Evolutionary conservation across 2,329 filamentous ascomycete species (phyloP), one percentile per base, ranked within the genome.

Genomic region (Didymosphaeria variabile): DNA sequence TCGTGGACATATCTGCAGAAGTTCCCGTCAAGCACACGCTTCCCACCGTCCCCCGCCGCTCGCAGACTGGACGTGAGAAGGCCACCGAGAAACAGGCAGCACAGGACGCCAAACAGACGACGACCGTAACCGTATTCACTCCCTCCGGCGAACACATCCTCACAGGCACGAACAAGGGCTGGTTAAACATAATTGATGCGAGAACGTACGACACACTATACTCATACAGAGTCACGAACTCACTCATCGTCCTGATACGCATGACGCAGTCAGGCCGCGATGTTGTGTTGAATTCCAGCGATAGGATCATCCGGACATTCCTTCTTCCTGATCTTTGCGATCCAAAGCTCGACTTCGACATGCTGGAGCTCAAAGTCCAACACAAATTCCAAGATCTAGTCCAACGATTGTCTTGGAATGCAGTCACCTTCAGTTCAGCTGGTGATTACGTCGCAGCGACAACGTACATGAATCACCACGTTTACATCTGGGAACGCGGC

Each of bases 371-470:
- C 44, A 92, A 95, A 44, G 88, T 97, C 13, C 94, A 99, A 79
- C 95, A 99, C 81, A 98, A 97, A 75, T 99, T 98, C 72, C 94
- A 98, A 78, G 96, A 99, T 75, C 91, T 98, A 4, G 95, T 99
- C 54, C 98, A 99, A 75, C 89, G 91, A 47, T 82, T 98, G 13
- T 93, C 91, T 7, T 99, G 95, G 95, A 99, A 98, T 73, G 93
- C 97, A 73, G 94, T 97, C 60, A 93, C 94, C 0, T 98, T 99
- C 77, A 97, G 93, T 72, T 91, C 92, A 0, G 95, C 92, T 0
- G 94, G 93, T 55, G 95, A 99, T 79, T 98, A 98, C 75, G 93
- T 99, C 44, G 93, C 93, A 26, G 95, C 96, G 0, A 97, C 93
- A 29, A 98, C 95, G 1, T 97, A 93, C 78, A 98, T 98, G 84